phyloP scores from a whole-genome alignment of 2,329 filamentous ascomycete species.

The Ascochyta lentis region DNA sequence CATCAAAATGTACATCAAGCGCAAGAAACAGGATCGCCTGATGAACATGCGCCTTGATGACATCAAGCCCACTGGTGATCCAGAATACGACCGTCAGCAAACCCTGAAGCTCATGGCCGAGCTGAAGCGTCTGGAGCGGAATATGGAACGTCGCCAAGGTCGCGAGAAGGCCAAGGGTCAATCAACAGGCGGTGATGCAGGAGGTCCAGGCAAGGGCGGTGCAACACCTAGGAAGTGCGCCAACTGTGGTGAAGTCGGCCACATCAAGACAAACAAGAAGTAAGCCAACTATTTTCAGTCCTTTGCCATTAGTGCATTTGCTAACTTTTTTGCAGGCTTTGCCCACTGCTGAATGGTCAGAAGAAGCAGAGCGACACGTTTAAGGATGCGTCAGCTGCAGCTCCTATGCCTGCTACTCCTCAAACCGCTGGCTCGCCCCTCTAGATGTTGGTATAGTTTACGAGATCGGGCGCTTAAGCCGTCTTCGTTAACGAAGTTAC shows the following conservation, averaged over 20 bases:
- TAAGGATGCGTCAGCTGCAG: constrained; percentile 42
- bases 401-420: constrained; percentile 24
- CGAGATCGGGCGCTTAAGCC: background rate
- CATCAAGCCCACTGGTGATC: constrained; percentile 69
- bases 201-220: constrained; percentile 53
- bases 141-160: constrained; percentile 86
- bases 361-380: constrained; percentile 50
- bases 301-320: background rate
- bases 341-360: constrained; percentile 48
- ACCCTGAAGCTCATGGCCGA: constrained; percentile 73
- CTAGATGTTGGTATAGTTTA: background rate
- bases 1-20: constrained; percentile 85
- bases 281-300: constrained; percentile 46
- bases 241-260: constrained; percentile 94
- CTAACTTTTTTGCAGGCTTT: constrained; percentile 42
- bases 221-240: constrained; percentile 84
- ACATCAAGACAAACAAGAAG: constrained; percentile 99
- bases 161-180: constrained; percentile 85
- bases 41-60: constrained; percentile 75
- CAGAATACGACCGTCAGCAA: constrained; percentile 69
- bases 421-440: constrained; percentile 18
- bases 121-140: constrained; percentile 83
- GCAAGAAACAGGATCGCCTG: constrained; percentile 73
- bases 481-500: background rate
- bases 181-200: constrained; percentile 48